phyloP scores from a whole-genome alignment of 2,329 filamentous ascomycete species.

The Exophiala aquamarina region DNA sequence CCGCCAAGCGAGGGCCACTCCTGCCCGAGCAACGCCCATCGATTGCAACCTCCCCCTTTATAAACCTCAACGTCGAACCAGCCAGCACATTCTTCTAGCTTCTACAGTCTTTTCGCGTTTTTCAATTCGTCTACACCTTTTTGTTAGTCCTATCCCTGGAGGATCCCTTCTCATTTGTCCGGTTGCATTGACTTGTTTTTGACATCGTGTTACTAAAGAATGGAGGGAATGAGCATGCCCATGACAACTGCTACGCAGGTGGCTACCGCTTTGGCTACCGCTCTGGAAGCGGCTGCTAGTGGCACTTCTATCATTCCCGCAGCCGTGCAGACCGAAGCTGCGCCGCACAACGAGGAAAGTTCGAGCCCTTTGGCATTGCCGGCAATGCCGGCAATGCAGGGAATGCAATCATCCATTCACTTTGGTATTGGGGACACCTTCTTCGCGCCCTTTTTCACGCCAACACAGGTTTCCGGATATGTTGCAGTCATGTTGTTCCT shows the following conservation, averaged over 20 bases:
- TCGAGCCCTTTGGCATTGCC: constrained; percentile 2
- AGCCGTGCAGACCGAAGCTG: constrained; percentile 3
- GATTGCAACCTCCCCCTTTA: constrained; percentile 6
- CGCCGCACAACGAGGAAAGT: constrained; percentile 6
- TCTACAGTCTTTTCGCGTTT: constrained; percentile 8
- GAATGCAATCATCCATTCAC: constrained; percentile 7
- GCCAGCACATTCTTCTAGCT: constrained; percentile 5
- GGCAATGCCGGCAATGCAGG: constrained; percentile 4
- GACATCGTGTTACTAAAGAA: constrained; percentile 2
- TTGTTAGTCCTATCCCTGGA: constrained; percentile 6
- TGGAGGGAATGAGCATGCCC: constrained; percentile 8
- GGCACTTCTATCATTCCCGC: constrained; percentile 5
- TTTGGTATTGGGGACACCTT: constrained; percentile 6
- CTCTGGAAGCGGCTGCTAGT: constrained; percentile 3
- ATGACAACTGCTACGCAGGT: constrained; percentile 3
- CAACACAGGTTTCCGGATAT: constrained; percentile 8
- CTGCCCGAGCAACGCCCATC: constrained; percentile 1
- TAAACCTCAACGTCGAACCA: constrained; percentile 5
- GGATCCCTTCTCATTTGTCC: constrained; percentile 4
- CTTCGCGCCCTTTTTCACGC: constrained; percentile 6
- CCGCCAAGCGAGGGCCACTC: constrained; percentile 6
- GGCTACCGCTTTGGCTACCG: constrained; percentile 5
- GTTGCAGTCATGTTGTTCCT: constrained; percentile 9
- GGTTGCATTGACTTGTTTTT: constrained; percentile 6
- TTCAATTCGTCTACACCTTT: constrained; percentile 1